phyloP scores from a whole-genome alignment of 176 grass and related monocot species.

The Carex parvula region DNA sequence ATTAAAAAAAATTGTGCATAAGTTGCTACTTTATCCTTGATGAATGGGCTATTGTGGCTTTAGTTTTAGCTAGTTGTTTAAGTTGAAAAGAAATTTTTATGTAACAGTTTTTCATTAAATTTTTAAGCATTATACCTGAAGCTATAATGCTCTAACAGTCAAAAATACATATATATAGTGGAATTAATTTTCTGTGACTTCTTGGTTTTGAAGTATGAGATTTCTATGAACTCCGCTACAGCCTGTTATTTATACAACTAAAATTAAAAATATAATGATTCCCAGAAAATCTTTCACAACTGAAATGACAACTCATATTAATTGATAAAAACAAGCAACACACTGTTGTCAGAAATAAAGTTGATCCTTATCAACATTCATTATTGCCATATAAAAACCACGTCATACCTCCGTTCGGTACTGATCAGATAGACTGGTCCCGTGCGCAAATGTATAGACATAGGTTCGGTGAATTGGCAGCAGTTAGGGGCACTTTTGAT shows the following conservation, averaged over 20 bases:
- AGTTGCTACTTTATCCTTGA: not conserved
- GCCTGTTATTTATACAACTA: too few species aligned
- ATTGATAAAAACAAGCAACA: not conserved
- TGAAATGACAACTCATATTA: not conserved
- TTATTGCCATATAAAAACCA: not conserved
- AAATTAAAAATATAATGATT: not conserved
- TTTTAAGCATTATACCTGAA: too few species aligned
- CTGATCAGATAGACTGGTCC: conserved; percentile 1
- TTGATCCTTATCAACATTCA: conserved; percentile 5
- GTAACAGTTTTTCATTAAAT: too few species aligned
- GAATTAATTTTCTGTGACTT: too few species aligned
- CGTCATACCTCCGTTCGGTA: not conserved
- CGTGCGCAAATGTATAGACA: not conserved
- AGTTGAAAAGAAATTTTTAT: too few species aligned
- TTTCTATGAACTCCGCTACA: too few species aligned
- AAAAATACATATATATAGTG: too few species aligned
- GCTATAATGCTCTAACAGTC: too few species aligned
- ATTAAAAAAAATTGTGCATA: not conserved
- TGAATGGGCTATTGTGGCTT: too few species aligned
- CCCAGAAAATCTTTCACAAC: not conserved
- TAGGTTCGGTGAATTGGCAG: conserved; percentile 24
- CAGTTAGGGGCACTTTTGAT: not conserved
- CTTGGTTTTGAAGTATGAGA: too few species aligned
- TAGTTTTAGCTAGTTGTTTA: too few species aligned
- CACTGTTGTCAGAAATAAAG: not conserved